A percentile compares a stretch with the other conserved stretches of the same genome.
phyloP scores from a whole-genome alignment of 1,284 basidiomycete genomes.

The Austropuccinia psidii region DNA sequence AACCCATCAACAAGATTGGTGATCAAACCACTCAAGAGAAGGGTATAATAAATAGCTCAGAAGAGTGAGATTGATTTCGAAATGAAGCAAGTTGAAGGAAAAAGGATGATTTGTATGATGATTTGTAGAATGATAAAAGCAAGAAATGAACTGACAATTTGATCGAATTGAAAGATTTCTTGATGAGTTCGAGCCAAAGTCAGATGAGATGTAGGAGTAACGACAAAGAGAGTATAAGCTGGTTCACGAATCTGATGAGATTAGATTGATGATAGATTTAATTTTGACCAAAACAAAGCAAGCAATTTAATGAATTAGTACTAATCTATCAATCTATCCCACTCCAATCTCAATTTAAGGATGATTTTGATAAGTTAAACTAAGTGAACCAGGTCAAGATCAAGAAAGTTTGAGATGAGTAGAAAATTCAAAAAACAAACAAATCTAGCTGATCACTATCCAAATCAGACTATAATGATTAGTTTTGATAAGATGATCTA shows the following conservation, averaged over 20 bases:
- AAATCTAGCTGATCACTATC: no score
- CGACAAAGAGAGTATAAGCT: slow-evolving; percentile 21
- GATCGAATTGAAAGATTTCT: slow-evolving; percentile 3
- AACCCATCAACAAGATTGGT: background rate
- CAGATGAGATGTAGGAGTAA: slow-evolving; percentile 20
- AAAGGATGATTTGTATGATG: background rate
- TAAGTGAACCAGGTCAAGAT: no score
- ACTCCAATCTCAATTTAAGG: no score
- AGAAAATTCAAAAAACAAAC: no score
- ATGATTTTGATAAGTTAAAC: no score
- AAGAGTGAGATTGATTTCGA: background rate
- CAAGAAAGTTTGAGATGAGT: no score
- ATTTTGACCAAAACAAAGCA: no score
- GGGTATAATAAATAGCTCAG: background rate
- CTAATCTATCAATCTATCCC: no score
- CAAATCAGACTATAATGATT: no score
- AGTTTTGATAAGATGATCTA: no score
- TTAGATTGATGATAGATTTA: no score
- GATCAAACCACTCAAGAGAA: background rate
- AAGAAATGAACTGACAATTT: slow-evolving; percentile 10
- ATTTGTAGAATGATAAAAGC: background rate
- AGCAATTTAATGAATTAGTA: no score
- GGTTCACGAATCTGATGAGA: slow-evolving; percentile 19
- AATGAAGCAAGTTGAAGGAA: background rate
- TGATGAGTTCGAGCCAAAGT: slow-evolving; percentile 15